Percentiles rank a stretch among this genome's conserved stretches.
Evolutionary conservation across 768 basidiomycete genomes (phyloP).

Genomic region (Gymnopilus dilepis): DNA sequence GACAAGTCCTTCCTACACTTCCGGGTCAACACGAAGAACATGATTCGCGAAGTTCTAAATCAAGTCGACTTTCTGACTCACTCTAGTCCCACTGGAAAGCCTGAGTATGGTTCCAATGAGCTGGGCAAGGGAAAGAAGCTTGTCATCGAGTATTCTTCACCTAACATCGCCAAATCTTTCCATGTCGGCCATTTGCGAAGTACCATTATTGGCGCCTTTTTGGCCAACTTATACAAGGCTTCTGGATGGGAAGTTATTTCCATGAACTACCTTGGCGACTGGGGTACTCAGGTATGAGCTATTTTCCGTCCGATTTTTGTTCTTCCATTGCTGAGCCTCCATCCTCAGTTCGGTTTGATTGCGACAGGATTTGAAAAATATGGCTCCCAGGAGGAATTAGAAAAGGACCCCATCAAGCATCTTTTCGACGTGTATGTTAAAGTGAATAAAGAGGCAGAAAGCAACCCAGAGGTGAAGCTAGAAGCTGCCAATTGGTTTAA

Average conservation of each 20-base stretch:
- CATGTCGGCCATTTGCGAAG: constrained; percentile 96
- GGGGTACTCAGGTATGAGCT: constrained; percentile 89
- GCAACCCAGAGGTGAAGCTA: constrained; percentile 71
- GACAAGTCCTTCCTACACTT: constrained; percentile 88
- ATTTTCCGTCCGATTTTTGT: background rate
- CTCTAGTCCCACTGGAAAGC: constrained; percentile 56
- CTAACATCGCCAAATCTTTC: constrained; percentile 98
- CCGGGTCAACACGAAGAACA: constrained; percentile 65
- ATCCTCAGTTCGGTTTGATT: constrained; percentile 77
- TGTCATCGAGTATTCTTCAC: constrained; percentile 92
- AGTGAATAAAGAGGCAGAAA: constrained; percentile 84
- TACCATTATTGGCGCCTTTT: constrained; percentile 98
- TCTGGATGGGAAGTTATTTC: constrained; percentile 93
- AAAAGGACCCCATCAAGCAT: constrained; percentile 92
- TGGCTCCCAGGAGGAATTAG: constrained; percentile 82
- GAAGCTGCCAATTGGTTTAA: constrained; percentile 90
- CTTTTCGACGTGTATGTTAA: constrained; percentile 94
- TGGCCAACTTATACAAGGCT: constrained; percentile 87
- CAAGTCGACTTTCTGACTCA: constrained; percentile 80
- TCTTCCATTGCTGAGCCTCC: background rate
- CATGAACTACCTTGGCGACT: constrained; percentile 96
- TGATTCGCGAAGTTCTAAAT: constrained; percentile 68
- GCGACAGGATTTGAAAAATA: constrained; percentile 92
- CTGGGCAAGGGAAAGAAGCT: constrained; percentile 82
- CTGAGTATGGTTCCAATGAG: constrained; percentile 84